These are phyloP conservation scores for Isoetes taiwanensis DNA, from an alignment of 75 land plant genomes.

Conservation along the genomic window DNA sequence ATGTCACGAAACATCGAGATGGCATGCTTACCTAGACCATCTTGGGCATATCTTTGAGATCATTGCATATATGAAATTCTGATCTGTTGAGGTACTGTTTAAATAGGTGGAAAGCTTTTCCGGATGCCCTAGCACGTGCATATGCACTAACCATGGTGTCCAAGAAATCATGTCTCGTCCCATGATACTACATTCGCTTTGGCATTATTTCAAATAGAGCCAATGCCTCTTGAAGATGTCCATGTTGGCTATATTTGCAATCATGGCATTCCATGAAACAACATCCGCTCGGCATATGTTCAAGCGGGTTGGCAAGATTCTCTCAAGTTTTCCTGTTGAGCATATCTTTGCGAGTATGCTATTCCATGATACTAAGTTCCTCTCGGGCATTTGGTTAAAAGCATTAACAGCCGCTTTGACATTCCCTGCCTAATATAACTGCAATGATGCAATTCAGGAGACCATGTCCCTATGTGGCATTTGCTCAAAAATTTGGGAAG, in stretches of 20 bases:
- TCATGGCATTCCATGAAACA: constrained; percentile 12
- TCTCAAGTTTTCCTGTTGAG: constrained; percentile 11
- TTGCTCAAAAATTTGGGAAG: too few species aligned
- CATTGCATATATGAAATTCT: constrained; percentile 7
- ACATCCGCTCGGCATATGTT: neutral
- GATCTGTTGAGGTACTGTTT: constrained; percentile 2
- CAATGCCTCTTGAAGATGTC: too few species aligned
- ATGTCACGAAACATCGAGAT: too few species aligned
- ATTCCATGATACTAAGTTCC: constrained; percentile 44
- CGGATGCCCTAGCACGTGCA: constrained; percentile 13
- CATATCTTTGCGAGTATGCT: constrained; percentile 36
- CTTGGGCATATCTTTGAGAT: constrained; percentile 13
- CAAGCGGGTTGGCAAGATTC: constrained; percentile 10
- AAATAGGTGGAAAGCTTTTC: constrained; percentile 8
- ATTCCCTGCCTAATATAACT: too few species aligned
- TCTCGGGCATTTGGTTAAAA: constrained; percentile 6
- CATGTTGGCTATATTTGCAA: too few species aligned
- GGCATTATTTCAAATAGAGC: constrained; percentile 1
- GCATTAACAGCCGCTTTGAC: too few species aligned
- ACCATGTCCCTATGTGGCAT: too few species aligned
- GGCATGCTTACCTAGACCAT: too few species aligned
- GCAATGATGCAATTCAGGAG: too few species aligned
- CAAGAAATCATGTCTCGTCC: too few species aligned
- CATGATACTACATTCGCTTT: constrained; percentile 34
- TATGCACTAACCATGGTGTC: constrained; percentile 40